Percentiles rank a stretch among this genome's conserved stretches.
These are phyloP conservation scores for Alternaria viburni DNA, from an alignment of 2,329 filamentous ascomycete species.

Conservation along the genomic window DNA sequence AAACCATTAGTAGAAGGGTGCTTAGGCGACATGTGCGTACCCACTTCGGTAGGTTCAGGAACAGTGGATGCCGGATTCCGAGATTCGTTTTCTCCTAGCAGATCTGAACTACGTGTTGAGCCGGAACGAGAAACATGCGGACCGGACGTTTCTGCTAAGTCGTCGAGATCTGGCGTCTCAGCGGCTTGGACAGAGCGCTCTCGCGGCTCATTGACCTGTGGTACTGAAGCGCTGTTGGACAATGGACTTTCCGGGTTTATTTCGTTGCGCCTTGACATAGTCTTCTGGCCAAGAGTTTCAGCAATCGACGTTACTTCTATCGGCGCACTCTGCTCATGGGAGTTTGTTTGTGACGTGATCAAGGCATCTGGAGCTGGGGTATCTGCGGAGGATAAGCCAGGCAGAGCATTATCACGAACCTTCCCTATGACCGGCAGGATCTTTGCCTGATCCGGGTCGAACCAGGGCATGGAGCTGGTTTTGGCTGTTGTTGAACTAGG, in stretches of 20 bases:
- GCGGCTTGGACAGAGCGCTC: background rate
- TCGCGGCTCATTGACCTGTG: background rate
- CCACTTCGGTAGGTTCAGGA: too few species aligned
- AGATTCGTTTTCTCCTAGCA: background rate
- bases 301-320: background rate
- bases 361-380: background rate
- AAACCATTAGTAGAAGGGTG: background rate
- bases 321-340: background rate
- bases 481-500: background rate
- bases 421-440: conserved; percentile 3
- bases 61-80: background rate
- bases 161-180: background rate
- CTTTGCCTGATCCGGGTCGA: background rate
- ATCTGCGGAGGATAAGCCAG: background rate
- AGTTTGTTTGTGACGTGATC: background rate
- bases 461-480: background rate
- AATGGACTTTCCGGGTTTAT: background rate
- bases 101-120: background rate
- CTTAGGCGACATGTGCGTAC: background rate
- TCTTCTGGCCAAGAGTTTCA: background rate
- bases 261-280: background rate
- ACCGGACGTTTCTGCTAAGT: background rate
- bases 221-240: background rate
- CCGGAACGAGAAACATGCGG: background rate
- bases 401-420: background rate